Percentiles rank a stretch among this genome's conserved stretches.
Conservation (phyloP, 345 rosid genomes). For the Microcos paniculata region DNA sequence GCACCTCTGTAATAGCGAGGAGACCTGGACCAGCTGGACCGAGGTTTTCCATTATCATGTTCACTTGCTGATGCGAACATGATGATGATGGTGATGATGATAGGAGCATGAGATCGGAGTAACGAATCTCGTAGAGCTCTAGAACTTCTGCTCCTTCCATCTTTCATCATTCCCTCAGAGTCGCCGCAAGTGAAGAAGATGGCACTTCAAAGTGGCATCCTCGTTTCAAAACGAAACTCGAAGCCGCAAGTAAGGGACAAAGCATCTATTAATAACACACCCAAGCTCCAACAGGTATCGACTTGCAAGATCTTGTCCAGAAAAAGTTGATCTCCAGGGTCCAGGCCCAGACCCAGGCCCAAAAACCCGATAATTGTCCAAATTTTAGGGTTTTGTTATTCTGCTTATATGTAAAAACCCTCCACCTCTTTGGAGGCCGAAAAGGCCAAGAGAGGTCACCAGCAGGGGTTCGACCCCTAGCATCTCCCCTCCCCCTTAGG, state of each 20-base stretch:
- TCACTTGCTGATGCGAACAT: conserved; percentile 30
- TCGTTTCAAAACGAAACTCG: not conserved
- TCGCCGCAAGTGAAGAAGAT: not conserved
- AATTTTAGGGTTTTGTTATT: not conserved
- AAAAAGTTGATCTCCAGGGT: too few relatives aligned
- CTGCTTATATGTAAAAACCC: too few relatives aligned
- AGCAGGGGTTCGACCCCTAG: too few relatives aligned
- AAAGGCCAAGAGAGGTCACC: too few relatives aligned
- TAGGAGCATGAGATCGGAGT: conserved; percentile 51
- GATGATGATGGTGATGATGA: conserved; percentile 22
- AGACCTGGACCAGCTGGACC: conserved; percentile 80
- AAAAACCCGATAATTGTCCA: not conserved
- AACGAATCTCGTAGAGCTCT: conserved; percentile 48
- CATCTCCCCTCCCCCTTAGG: too few relatives aligned
- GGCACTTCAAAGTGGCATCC: not conserved
- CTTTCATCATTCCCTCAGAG: conserved; percentile 1
- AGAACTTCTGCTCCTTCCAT: conserved; percentile 47
- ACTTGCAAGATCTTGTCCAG: not conserved
- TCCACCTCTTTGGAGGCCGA: too few relatives aligned
- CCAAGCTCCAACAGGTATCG: too few relatives aligned
- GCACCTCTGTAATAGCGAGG: conserved; percentile 59
- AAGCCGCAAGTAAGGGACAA: not conserved
- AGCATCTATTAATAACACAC: not conserved
- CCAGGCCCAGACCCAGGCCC: not conserved
- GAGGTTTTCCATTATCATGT: conserved; percentile 55